Evolutionary conservation across 2,329 filamentous ascomycete species (phyloP), one percentile per base, ranked within the genome.

Genomic region (Microcera coccophila): DNA sequence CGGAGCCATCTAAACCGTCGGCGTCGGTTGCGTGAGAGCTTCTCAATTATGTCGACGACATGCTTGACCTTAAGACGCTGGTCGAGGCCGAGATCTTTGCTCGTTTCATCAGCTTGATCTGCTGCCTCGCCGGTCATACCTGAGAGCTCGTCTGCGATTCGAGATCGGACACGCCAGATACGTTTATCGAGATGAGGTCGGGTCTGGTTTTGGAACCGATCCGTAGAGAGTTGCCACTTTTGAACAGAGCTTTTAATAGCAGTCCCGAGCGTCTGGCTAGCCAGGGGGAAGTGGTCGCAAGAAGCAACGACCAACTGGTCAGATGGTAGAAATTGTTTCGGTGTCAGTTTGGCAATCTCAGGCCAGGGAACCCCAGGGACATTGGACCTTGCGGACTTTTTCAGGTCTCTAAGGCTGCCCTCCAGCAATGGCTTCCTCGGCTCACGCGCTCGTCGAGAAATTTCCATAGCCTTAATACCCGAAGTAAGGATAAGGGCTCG

Each of bases 391-490:
- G 49, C 21, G 3, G 47, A 47, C 12, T 62, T 62, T 1, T 61
- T 50, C 3, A 47, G 39, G 14, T 35, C 36, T 17, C 47, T 37
- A 8, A 54, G 40, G 34, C 44, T 47, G 5, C 53, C 51, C 2
- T 52, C 45, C 40, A 44, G 40, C 20, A 67, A 64, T 0, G 72
- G 62, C 15, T 65, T 61, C 37, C 65, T 66, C 9, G 63, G 60
- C 26, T 73, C 71, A 34, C 82, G 67, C 4, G 85, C 82, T 36
- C 84, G 79, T 4, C 82, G 77, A 20, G 75, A 74, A 41, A 96
- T 87, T 59, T 93, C 87, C 57, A 82, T 82, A 1, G 91, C 90
- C 67, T 94, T 95, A 59, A 96, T 83, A n/a, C 90, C 90, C 0
- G 89, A 88, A 49, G 84, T 86, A 17, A 95, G 72, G 31, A 95